Evolutionary conservation across 192 early-diverging fungal species (phyloP).

Genomic region (Irineochytrium annulatum): DNA sequence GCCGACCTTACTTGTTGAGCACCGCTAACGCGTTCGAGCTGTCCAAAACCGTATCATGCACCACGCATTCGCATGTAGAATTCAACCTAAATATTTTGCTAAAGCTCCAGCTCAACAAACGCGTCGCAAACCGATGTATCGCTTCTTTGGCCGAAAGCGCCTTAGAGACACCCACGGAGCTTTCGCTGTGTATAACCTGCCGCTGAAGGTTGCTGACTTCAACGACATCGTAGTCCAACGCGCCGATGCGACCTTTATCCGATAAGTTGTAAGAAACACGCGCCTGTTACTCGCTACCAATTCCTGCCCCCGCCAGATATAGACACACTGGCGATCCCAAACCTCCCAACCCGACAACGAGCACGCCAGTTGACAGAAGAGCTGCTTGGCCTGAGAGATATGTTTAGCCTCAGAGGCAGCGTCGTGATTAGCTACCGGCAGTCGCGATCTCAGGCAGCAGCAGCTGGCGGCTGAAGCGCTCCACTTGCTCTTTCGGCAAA

Average conservation of each 20-base stretch:
- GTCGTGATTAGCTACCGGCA: slow-evolving; percentile 36
- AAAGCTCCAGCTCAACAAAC: background rate
- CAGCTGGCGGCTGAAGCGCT: slow-evolving; percentile 81
- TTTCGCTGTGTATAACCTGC: slow-evolving; percentile 88
- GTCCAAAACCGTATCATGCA: slow-evolving; percentile 72
- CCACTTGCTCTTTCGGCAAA: slow-evolving; percentile 68
- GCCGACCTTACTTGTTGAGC: background rate
- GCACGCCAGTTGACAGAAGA: slow-evolving; percentile 67
- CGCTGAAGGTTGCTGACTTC: slow-evolving; percentile 91
- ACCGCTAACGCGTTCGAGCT: slow-evolving; percentile 68
- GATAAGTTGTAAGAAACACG: background rate
- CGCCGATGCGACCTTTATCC: slow-evolving; percentile 60
- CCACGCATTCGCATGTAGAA: slow-evolving; percentile 55
- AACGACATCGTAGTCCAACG: slow-evolving; percentile 88
- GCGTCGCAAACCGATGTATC: slow-evolving; percentile 38
- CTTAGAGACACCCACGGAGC: slow-evolving; percentile 63
- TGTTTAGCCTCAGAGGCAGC: background rate
- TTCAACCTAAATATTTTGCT: slow-evolving; percentile 54
- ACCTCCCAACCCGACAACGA: slow-evolving; percentile 93
- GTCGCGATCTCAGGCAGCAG: slow-evolving; percentile 75
- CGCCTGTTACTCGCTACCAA: slow-evolving; percentile 47
- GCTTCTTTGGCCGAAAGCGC: slow-evolving; percentile 68
- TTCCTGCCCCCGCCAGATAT: slow-evolving; percentile 85
- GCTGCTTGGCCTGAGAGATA: slow-evolving; percentile 62
- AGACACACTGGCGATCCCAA: slow-evolving; percentile 83